These are phyloP conservation scores for Phaffia tasmanica DNA, from an alignment of 768 basidiomycete species.

Conservation along the genomic window DNA sequence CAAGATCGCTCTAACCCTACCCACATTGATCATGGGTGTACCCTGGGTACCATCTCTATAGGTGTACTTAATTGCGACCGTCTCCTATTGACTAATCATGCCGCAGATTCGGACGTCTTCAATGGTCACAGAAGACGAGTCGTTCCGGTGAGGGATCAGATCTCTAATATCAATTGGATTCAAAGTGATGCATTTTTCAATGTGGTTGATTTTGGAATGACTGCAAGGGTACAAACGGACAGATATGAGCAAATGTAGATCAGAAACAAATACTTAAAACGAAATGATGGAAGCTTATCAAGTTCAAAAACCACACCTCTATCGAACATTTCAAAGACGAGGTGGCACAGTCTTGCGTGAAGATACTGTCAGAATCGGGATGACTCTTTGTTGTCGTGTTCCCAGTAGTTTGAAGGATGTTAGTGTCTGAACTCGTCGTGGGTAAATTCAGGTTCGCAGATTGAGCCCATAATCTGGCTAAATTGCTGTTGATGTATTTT, in stretches of 20 bases:
- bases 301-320: constrained; percentile 1
- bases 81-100: background rate
- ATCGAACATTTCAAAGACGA: constrained; percentile 1
- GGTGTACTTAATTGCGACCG: background rate
- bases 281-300: background rate
- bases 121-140: background rate
- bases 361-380: constrained; percentile 17
- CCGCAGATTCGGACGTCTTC: constrained; percentile 2
- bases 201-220: background rate
- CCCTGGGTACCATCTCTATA: background rate
- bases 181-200: background rate
- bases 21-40: background rate
- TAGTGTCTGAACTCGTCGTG: constrained; percentile 6
- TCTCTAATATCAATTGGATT: background rate
- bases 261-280: too few relatives aligned
- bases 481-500: constrained; percentile 9
- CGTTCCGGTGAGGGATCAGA: constrained; percentile 1
- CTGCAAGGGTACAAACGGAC: background rate
- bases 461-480: constrained; percentile 16
- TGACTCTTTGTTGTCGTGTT: constrained; percentile 14
- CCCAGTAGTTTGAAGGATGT: constrained; percentile 8
- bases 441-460: background rate
- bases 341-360: constrained; percentile 9
- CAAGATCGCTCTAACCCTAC: background rate
- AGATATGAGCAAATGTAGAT: background rate